phyloP scores from a whole-genome alignment of 2,329 filamentous ascomycete species.

The Colletotrichum cereale region DNA sequence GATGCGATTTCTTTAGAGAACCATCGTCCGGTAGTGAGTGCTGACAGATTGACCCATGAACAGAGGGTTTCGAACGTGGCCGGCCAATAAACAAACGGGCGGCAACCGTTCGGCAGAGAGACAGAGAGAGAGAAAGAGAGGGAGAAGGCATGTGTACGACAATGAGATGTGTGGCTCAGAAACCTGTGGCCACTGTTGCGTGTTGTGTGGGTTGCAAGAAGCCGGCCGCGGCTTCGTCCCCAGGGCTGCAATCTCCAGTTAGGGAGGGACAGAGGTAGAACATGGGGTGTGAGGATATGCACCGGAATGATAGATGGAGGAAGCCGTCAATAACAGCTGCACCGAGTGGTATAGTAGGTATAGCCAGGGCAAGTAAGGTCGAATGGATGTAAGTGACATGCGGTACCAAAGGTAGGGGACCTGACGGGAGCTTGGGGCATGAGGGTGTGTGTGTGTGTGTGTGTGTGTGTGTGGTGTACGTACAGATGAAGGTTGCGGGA shows the following conservation, averaged over 20 bases:
- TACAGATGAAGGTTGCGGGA: not conserved
- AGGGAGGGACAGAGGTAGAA: not conserved
- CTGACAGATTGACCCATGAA: slow-evolving; percentile 24
- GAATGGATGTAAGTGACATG: slow-evolving; percentile 5
- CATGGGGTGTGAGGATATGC: slow-evolving; percentile 8
- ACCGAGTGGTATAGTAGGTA: not conserved
- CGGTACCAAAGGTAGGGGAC: slow-evolving; percentile 3
- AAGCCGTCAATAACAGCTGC: not conserved
- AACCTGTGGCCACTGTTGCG: slow-evolving; percentile 12
- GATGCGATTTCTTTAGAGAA: slow-evolving; percentile 13
- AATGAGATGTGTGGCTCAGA: slow-evolving; percentile 3
- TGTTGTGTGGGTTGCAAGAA: slow-evolving; percentile 6
- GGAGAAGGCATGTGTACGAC: not conserved
- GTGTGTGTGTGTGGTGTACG: not conserved
- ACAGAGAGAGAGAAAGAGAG: not conserved
- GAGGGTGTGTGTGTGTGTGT: slow-evolving; percentile 11
- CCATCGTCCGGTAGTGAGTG: slow-evolving; percentile 18
- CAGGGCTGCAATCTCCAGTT: not conserved
- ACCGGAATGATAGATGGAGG: not conserved
- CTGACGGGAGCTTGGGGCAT: slow-evolving; percentile 20
- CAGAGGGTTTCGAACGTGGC: not conserved
- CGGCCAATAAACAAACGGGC: slow-evolving; percentile 11
- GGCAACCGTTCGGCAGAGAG: not conserved
- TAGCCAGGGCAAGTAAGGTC: not conserved
- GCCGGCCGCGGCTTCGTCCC: slow-evolving; percentile 20